Base-by-base conservation (phyloP, 2,329 filamentous ascomycete species). In the Penicillium capsulatum region DNA sequence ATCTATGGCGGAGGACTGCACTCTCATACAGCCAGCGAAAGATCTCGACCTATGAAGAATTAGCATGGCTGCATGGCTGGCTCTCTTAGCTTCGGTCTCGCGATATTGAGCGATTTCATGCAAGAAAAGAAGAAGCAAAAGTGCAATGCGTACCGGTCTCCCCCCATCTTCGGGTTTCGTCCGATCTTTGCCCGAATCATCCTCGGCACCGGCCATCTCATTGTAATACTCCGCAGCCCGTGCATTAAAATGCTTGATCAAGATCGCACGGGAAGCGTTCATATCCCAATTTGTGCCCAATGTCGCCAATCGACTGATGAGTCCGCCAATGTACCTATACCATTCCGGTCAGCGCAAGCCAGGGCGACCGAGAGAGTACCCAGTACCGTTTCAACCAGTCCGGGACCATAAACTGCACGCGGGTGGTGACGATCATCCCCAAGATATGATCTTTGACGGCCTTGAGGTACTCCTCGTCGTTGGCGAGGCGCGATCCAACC, bases 381-480 rank as follows among this genome's bases (percentile, higher is more conserved):
- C 7, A 4, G 6, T 26, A 54, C 51, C 34, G 17, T 31, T 54
- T 54, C 19, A 54, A 13, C 5, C 31, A 44, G 34, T 52, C 43
- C 9, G 51, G 49, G 11, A 54, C 26, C 30, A 54, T 35, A 2
- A 54, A 52, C n/a, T 54, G 47, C 6, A 48, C 45, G 2, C 51
- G 49, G 31, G 51, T 44, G 14, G 49, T 52, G 24, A 50, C 35
- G 17, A 54, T 52, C 51, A 54, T 54, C 4, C 51, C 49, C 10
- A 54, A 37, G 1, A 54, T 54, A 37, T 54, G 51, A 13, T 50
- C 45, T 14, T 54, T 54, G 9, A 48, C 47, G 5, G 51, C 51
- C 17, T 47, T 31, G 2, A 54, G 31, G 17, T 54, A 54, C 13
- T 52, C 51, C 6, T 52, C 49, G 22, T 52, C 20, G 10, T 40